phyloP scores from a whole-genome alignment of 2,329 filamentous ascomycete genomes.

The Thielaviopsis euricoi region DNA sequence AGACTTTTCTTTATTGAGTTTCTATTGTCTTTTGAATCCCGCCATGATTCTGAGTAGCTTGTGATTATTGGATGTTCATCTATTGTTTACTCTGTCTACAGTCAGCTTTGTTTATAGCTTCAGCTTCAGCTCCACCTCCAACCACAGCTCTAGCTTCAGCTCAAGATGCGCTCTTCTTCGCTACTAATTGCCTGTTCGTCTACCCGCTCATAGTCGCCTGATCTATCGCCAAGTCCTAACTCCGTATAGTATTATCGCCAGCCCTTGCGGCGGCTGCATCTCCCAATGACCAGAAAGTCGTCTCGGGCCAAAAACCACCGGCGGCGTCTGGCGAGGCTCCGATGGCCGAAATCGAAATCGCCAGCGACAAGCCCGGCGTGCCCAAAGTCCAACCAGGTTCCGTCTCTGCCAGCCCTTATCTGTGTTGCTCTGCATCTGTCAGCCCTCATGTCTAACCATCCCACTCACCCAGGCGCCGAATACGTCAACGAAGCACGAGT shows the following conservation, averaged over 20 bases:
- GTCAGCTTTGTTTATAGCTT: not conserved
- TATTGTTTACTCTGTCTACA: not conserved
- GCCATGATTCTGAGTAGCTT: not conserved
- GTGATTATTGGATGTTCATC: not conserved
- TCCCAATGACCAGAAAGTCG: not conserved
- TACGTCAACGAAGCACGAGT: conserved; percentile 8
- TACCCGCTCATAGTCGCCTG: not conserved
- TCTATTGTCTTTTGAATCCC: not conserved
- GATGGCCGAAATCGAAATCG: not conserved
- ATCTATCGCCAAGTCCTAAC: not conserved
- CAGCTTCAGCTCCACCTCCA: not conserved
- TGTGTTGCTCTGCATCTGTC: not conserved
- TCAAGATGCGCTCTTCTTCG: conserved; percentile 1
- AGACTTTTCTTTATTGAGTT: not conserved
- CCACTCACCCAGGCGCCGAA: not conserved
- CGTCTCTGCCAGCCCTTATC: not conserved
- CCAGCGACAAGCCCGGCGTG: not conserved
- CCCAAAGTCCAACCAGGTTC: not conserved
- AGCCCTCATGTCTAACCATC: not conserved
- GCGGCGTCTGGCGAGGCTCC: not conserved
- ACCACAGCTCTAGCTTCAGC: not conserved
- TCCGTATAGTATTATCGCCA: not conserved
- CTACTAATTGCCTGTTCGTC: conserved; percentile 5
- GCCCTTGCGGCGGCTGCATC: not conserved
- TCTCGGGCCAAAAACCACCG: not conserved